phyloP scores from a whole-genome alignment of 805 yeast genomes.

The Saturnispora zaruensis region DNA sequence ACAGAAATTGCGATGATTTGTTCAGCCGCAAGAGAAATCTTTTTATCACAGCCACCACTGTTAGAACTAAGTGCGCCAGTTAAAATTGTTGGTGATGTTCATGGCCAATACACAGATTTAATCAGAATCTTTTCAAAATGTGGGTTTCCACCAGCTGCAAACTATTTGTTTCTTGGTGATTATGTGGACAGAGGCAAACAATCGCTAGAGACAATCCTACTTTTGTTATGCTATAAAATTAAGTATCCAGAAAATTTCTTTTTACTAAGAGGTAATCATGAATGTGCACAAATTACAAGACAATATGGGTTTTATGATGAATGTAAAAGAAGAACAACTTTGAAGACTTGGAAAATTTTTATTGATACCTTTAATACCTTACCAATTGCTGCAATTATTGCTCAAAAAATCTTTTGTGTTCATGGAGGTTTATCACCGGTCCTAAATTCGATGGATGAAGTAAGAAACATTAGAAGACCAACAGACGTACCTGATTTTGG shows the following conservation, averaged over 20 bases:
- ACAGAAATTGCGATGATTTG: conserved; percentile 86
- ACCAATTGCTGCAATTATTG: conserved; percentile 93
- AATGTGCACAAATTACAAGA: conserved; percentile 92
- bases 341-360: conserved; percentile 89
- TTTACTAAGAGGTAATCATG: conserved; percentile 90
- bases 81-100: conserved; percentile 88
- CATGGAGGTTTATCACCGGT: conserved; percentile 82
- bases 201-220: conserved; percentile 81
- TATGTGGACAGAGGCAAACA: conserved; percentile 98
- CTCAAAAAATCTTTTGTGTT: conserved; percentile 87
- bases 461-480: conserved; percentile 65
- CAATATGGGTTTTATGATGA: conserved; percentile 98
- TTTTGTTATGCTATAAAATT: conserved; percentile 85
- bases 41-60: conserved; percentile 82
- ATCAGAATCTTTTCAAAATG: conserved; percentile 88
- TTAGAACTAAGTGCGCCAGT: conserved; percentile 82
- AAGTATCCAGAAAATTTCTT: conserved; percentile 96
- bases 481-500: conserved; percentile 86
- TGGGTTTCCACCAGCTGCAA: conserved; percentile 93
- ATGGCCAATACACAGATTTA: conserved; percentile 91
- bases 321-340: conserved; percentile 86
- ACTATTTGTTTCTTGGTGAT: conserved; percentile 89
- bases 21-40: conserved; percentile 79
- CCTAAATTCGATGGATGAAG: conserved; percentile 64
- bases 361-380: conserved; percentile 92